Percentiles rank a stretch among this genome's conserved stretches.
phyloP scores from a whole-genome alignment of 2,329 filamentous ascomycete genomes.

The Trichoderma harzianum region DNA sequence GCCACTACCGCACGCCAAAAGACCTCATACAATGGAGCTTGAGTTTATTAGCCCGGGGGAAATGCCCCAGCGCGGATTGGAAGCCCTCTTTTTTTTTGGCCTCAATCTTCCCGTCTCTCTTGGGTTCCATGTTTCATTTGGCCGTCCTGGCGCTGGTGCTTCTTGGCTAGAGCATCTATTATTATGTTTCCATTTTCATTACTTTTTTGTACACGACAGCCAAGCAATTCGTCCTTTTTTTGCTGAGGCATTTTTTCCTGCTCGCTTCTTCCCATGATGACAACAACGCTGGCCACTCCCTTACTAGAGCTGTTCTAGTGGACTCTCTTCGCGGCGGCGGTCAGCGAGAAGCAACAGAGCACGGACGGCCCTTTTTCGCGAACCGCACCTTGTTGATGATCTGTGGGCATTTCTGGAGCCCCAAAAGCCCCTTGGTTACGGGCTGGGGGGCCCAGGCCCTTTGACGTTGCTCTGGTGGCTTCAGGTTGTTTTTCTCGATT shows the following conservation, averaged over 20 bases:
- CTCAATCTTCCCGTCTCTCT: background rate
- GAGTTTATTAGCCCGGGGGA: background rate
- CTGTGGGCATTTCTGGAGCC: constrained; percentile 1
- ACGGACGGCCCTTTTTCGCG: background rate
- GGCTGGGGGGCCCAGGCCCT: background rate
- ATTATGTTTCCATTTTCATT: background rate
- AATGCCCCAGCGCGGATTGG: background rate
- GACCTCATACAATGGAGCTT: background rate
- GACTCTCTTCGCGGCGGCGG: background rate
- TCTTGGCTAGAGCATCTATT: background rate
- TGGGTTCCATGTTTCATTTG: background rate
- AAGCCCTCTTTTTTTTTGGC: background rate
- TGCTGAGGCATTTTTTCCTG: constrained; percentile 8
- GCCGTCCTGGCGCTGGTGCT: background rate
- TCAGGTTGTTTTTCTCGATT: background rate
- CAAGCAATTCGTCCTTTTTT: background rate
- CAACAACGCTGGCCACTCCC: constrained; percentile 4
- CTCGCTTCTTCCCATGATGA: constrained; percentile 8
- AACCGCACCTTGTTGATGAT: constrained; percentile 10
- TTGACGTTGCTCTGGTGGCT: background rate
- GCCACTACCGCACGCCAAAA: background rate
- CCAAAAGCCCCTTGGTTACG: background rate
- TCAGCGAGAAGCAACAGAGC: background rate
- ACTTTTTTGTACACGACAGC: background rate
- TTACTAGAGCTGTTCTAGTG: background rate